Evolutionary conservation across 73 alveolate species (phyloP).

Genomic region (Diophrys sp.): DNA sequence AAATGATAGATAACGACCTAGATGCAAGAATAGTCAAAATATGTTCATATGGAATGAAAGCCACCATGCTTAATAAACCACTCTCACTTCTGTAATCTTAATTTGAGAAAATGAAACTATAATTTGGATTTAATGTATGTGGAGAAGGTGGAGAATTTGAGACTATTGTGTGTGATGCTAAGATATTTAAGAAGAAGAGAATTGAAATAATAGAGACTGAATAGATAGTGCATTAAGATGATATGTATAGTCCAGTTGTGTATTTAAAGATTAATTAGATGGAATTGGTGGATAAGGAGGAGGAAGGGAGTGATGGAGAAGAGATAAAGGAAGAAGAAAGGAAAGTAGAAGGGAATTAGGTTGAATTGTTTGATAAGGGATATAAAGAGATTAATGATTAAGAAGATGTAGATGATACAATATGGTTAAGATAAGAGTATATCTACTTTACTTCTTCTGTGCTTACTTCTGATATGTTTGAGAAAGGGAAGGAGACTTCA

Average conservation of each 20-base stretch:
- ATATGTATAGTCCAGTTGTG: conserved; percentile 55
- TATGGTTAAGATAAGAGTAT: neutral
- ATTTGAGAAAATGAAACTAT: no score
- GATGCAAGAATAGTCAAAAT: conserved; percentile 88
- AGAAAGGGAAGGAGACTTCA: conserved; percentile 19
- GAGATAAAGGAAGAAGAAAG: neutral
- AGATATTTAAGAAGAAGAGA: conserved; percentile 66
- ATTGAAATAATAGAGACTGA: conserved; percentile 50
- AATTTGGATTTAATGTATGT: conserved; percentile 93
- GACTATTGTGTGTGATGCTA: conserved; percentile 89
- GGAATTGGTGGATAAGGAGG: conserved; percentile 49
- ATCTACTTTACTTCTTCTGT: neutral
- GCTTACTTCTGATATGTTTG: conserved; percentile 6
- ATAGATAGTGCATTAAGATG: conserved; percentile 63
- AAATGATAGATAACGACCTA: conserved; percentile 87
- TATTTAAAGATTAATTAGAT: conserved; percentile 30
- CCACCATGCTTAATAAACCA: conserved; percentile 58
- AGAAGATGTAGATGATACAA: neutral
- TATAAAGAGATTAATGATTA: neutral
- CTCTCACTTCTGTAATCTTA: conserved; percentile 48
- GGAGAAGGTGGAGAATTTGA: conserved; percentile 99
- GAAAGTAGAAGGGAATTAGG: no score
- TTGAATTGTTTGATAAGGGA: no score
- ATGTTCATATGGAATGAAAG: conserved; percentile 87
- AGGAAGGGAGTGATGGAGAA: no score